Base-by-base conservation (phyloP, 345 rosid species). In the Citrus inodora region DNA sequence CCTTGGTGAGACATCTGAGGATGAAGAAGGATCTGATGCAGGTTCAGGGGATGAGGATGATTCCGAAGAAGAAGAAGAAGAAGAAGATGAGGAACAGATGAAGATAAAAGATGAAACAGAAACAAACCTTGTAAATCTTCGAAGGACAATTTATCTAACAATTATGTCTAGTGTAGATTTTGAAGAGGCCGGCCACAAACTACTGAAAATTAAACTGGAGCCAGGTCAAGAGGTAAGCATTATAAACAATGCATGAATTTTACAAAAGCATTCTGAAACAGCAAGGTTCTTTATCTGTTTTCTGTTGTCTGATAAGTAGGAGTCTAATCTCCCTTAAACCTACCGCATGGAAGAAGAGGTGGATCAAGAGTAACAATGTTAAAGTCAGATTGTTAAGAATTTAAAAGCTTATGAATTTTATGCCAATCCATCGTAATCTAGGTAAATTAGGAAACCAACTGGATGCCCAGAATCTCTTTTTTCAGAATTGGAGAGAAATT, bases 161-260 rank as follows among this genome's bases (percentile, higher is more conserved):
- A 96, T 96, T 33, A 96, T 96, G 99, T 96, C 99, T 60, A 96
- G 99, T 78, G 99, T 92, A 67, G 98, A 94, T 81, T 96, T 94
- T 80, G 98, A 96, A 88, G 98, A 94, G 86, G 99, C 98, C 64
- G 98, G 98, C 76, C 99, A 96, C 87, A 96, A 96, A 80, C 82
- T 96, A 30, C 81, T 96, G 81, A 96, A 96, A 82, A 92, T 96
- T 74, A 96, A 94, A 85, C 92, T 96, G 55, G 98, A 96, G 87
- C 92, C 98, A 14, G 99, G 99, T 71, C 99, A 96, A 89, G 98
- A 94, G 98, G 99, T 93, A 76, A 79, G 83, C 58, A 59, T 16
- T 42, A 42, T 40, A 80, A 66, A 66, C 74, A 35, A 17, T 68
- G 72, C 14, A 51, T 80, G 51, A 16, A 67, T 7, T 70, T 35